Evolutionary conservation across 306 rosid species (phyloP).

Genomic region (Datisca glomerata): DNA sequence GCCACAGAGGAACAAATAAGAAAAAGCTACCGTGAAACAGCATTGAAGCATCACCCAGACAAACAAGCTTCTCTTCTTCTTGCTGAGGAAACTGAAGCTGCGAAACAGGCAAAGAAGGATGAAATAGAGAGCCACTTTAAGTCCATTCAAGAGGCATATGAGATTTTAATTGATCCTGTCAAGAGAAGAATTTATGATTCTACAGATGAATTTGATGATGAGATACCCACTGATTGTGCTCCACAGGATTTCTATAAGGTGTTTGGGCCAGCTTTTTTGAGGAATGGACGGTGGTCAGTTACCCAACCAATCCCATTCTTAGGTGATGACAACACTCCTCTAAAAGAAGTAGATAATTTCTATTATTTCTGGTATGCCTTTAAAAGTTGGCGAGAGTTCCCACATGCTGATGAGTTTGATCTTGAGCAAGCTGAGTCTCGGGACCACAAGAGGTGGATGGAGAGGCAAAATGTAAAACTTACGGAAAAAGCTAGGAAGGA

Average conservation of each 20-base stretch:
- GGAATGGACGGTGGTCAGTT: constrained; percentile 94
- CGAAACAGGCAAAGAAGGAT: constrained; percentile 70
- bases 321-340: constrained; percentile 68
- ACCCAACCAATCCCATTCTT: constrained; percentile 62
- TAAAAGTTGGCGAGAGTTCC: constrained; percentile 98
- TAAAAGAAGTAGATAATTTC: constrained; percentile 65
- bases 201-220: constrained; percentile 97
- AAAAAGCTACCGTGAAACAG: constrained; percentile 90
- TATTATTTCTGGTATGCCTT: constrained; percentile 87
- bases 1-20: constrained; percentile 93
- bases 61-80: constrained; percentile 86
- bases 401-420: constrained; percentile 93
- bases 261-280: constrained; percentile 87
- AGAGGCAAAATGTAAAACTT: constrained; percentile 91
- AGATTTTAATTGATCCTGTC: constrained; percentile 59
- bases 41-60: constrained; percentile 90
- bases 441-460: constrained; percentile 98
- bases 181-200: constrained; percentile 95
- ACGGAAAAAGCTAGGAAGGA: constrained; percentile 94
- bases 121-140: constrained; percentile 85
- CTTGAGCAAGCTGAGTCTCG: constrained; percentile 95
- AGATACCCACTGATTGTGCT: constrained; percentile 86
- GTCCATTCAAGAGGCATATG: constrained; percentile 90
- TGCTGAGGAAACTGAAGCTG: constrained; percentile 72
- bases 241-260: constrained; percentile 89